phyloP scores from a whole-genome alignment of 2,329 filamentous ascomycete species.

The Exutisphaerella laricina region DNA sequence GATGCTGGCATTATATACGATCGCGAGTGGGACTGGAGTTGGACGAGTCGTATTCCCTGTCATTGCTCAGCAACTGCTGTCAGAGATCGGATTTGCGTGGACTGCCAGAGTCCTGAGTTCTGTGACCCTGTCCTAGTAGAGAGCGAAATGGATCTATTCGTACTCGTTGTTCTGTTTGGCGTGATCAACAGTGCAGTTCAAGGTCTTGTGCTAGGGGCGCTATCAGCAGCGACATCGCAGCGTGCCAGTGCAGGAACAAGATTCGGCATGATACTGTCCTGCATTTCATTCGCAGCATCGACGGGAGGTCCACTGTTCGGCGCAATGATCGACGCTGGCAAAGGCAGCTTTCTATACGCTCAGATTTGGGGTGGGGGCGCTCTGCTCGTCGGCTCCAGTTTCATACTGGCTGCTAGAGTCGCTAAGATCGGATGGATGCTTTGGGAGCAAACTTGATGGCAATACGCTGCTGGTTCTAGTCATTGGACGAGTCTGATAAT shows the following conservation, averaged over 20 bases:
- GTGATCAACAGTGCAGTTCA: neutral
- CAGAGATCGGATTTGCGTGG: conserved; percentile 58
- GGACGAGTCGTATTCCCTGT: conserved; percentile 60
- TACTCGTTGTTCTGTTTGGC: neutral
- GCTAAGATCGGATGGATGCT: neutral
- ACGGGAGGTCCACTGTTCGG: neutral
- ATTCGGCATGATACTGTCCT: neutral
- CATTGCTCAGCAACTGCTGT: conserved; percentile 48
- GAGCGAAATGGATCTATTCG: neutral
- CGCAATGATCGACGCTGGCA: neutral
- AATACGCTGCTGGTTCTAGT: too few relatives aligned
- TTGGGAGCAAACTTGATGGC: too few relatives aligned
- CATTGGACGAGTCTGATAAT: too few relatives aligned
- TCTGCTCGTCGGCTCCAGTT: neutral
- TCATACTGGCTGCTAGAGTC: neutral
- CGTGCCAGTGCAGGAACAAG: neutral
- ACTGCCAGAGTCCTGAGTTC: conserved; percentile 50
- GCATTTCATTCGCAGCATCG: neutral
- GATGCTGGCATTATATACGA: conserved; percentile 36
- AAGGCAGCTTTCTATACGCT: neutral
- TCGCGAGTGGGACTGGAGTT: conserved; percentile 53
- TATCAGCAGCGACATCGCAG: neutral
- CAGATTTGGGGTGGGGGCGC: neutral
- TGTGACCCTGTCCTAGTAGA: neutral
- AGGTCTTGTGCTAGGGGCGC: neutral